Percentiles rank a stretch among this genome's conserved stretches.
phyloP scores from a whole-genome alignment of 169 alveolate genomes.

The Plasmodium blacklocki region DNA sequence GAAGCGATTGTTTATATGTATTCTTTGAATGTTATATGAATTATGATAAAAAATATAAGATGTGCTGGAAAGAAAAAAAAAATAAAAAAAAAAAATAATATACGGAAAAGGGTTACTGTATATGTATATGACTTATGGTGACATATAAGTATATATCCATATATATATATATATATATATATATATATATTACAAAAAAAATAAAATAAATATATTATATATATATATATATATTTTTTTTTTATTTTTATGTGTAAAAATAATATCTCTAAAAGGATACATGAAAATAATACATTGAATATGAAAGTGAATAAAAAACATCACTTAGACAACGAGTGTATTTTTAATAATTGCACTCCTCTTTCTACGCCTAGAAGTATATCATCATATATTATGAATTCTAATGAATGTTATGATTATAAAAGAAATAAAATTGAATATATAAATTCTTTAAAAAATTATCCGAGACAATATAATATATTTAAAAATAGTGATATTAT shows the following conservation, averaged over 20 bases:
- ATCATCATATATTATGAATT: neutral
- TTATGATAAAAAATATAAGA: too few relatives aligned
- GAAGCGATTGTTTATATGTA: too few relatives aligned
- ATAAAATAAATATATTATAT: neutral
- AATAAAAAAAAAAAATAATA: too few relatives aligned
- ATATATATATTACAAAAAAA: neutral
- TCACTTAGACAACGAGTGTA: neutral
- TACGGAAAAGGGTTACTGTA: too few relatives aligned
- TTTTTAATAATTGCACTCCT: neutral
- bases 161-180: neutral
- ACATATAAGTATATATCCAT: neutral
- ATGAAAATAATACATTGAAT: neutral
- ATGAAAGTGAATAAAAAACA: slow-evolving; percentile 3
- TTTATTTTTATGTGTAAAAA: neutral
- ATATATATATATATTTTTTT: neutral
- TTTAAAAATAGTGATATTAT: slow-evolving; percentile 45
- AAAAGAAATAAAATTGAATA: slow-evolving; percentile 1
- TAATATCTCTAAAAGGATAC: neutral
- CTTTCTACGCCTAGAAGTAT: neutral
- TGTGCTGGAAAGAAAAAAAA: too few relatives aligned
- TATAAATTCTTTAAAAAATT: neutral
- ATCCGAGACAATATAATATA: neutral
- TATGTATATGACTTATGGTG: too few relatives aligned
- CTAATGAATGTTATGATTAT: neutral
- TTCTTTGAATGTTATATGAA: too few relatives aligned